phyloP scores from a whole-genome alignment of 352 stramenopile species.

The Globisporangium lucens region DNA sequence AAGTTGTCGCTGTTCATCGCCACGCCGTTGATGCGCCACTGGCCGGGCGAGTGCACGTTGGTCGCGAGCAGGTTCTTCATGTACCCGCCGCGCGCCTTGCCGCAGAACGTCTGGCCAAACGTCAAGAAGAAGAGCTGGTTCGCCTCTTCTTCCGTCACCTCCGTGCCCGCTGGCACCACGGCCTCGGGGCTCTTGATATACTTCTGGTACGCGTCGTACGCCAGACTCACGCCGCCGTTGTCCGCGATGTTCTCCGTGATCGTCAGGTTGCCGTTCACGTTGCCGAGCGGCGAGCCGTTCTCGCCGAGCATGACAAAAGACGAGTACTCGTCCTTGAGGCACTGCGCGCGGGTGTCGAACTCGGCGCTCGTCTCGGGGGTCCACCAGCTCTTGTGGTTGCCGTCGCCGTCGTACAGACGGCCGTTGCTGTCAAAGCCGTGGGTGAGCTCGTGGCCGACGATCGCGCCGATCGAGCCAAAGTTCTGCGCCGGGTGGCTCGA shows the following conservation, averaged over 20 bases:
- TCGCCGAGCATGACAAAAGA: constrained; percentile 32
- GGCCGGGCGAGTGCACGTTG: constrained; percentile 38
- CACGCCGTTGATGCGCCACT: constrained; percentile 64
- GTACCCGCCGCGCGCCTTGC: constrained; percentile 38
- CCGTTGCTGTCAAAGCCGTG: constrained; percentile 93
- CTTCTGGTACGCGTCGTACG: constrained; percentile 53
- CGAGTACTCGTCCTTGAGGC: constrained; percentile 55
- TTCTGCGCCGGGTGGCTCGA: constrained; percentile 82
- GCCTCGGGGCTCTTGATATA: constrained; percentile 17
- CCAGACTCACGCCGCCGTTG: constrained; percentile 55
- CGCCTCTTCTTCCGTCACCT: constrained; percentile 20
- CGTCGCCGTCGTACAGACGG: constrained; percentile 75
- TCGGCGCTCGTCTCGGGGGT: constrained; percentile 61
- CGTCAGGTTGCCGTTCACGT: constrained; percentile 59
- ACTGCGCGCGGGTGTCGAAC: constrained; percentile 61
- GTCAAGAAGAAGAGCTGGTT: constrained; percentile 66
- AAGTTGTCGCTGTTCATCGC: constrained; percentile 65
- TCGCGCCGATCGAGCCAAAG: constrained; percentile 87
- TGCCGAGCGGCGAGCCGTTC: constrained; percentile 28
- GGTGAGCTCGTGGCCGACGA: constrained; percentile 94
- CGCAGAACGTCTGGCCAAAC: constrained; percentile 64
- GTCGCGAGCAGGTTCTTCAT: constrained; percentile 34
- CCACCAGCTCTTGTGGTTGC: constrained; percentile 93
- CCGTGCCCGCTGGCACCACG: too few species aligned
- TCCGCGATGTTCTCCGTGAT: constrained; percentile 79